These are phyloP conservation scores for Yarrowia deformans DNA, from an alignment of 805 yeast genomes.

Conservation along the genomic window DNA sequence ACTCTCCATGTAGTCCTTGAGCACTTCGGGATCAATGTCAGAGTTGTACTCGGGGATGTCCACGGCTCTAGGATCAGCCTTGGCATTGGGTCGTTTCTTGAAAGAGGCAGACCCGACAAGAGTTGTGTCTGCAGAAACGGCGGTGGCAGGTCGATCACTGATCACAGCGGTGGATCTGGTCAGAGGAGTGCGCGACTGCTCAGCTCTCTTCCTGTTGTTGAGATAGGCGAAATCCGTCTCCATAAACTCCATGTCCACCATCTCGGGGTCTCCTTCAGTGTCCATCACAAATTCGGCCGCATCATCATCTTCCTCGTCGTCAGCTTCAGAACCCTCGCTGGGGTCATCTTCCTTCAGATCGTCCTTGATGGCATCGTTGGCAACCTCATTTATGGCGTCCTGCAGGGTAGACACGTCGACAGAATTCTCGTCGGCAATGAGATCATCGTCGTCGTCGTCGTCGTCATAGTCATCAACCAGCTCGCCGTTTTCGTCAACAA, in stretches of 20 bases:
- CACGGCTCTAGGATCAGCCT: conserved; percentile 7
- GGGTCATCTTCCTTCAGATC: conserved; percentile 3
- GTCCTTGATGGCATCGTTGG: neutral
- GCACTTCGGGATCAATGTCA: conserved; percentile 15
- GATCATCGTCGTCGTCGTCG: too few species aligned
- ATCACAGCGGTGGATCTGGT: conserved; percentile 5
- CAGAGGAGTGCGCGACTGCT: conserved; percentile 3
- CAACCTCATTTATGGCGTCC: conserved; percentile 26
- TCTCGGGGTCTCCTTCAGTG: conserved; percentile 24
- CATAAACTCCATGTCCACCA: conserved; percentile 36
- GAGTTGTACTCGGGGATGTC: conserved; percentile 31
- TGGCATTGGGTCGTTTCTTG: neutral
- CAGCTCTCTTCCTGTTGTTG: conserved; percentile 7
- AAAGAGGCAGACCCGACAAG: neutral
- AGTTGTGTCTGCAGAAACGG: neutral
- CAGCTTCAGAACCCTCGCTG: conserved; percentile 13
- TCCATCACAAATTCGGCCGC: conserved; percentile 15
- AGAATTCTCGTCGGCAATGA: neutral
- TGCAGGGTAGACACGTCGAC: conserved; percentile 23
- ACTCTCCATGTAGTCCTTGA: conserved; percentile 14
- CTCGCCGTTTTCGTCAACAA: neutral
- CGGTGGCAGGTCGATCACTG: neutral
- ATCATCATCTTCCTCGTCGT: conserved; percentile 17
- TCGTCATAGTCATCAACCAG: neutral
- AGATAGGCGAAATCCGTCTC: conserved; percentile 35